These are phyloP conservation scores for Metarhizium guizhouense DNA, from an alignment of 2,329 filamentous ascomycete species.

Conservation along the genomic window DNA sequence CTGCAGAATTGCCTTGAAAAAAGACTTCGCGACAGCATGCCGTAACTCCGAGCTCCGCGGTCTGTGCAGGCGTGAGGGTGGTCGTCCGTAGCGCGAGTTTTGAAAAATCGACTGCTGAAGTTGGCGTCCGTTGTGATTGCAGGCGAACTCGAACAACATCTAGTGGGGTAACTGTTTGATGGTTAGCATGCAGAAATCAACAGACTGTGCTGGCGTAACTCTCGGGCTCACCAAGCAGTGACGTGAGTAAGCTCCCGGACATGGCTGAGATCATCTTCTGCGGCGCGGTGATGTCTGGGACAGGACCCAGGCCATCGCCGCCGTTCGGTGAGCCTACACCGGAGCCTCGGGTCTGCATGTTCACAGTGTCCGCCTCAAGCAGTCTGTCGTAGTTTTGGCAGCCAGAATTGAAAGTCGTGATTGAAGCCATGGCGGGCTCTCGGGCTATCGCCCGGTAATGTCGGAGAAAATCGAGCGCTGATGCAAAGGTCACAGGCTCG, in stretches of 20 bases:
- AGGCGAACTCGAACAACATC: conserved; percentile 93
- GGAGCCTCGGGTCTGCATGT: conserved; percentile 16
- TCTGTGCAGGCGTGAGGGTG: conserved; percentile 61
- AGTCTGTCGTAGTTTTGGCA: conserved; percentile 20
- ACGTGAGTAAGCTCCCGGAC: conserved; percentile 82
- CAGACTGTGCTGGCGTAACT: neutral
- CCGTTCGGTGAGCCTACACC: conserved; percentile 4
- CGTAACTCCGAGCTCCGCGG: conserved; percentile 77
- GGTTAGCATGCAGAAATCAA: conserved; percentile 4
- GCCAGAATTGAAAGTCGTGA: conserved; percentile 5
- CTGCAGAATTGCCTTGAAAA: conserved; percentile 79
- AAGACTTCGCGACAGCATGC: conserved; percentile 96
- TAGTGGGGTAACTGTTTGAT: conserved; percentile 69
- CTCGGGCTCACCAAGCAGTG: conserved; percentile 62
- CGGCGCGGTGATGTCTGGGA: conserved; percentile 62
- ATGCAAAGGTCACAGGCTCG: neutral
- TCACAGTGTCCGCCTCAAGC: conserved; percentile 17
- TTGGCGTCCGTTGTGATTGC: conserved; percentile 63
- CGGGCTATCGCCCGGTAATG: neutral
- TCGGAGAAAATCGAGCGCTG: neutral
- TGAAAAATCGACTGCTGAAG: conserved; percentile 43
- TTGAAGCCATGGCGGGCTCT: conserved; percentile 2
- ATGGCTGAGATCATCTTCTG: conserved; percentile 96
- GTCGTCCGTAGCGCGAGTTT: conserved; percentile 46
- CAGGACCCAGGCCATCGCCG: conserved; percentile 26